phyloP scores from a whole-genome alignment of 306 rosid species.

The Ziziphus jujuba region DNA sequence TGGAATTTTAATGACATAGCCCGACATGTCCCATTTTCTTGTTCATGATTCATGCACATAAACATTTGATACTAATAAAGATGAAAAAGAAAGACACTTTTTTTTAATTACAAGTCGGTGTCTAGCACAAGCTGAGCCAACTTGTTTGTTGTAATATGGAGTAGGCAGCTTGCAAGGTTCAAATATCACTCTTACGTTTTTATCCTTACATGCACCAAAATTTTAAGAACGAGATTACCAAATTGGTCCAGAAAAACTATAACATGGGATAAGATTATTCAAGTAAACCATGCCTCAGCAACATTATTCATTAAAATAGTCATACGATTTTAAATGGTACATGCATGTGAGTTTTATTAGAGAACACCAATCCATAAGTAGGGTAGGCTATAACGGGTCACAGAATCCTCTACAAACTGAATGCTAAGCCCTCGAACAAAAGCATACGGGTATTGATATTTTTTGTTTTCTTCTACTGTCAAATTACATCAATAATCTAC shows the following conservation, averaged over 20 bases:
- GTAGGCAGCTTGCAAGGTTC: conserved; percentile 9
- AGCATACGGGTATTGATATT: conserved; percentile 2
- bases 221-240: neutral
- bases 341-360: conserved; percentile 23
- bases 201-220: conserved; percentile 3
- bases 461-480: neutral
- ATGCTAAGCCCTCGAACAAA: neutral
- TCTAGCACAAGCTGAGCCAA: neutral
- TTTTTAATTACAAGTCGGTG: neutral
- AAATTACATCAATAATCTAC: conserved; percentile 13
- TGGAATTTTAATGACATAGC: conserved; percentile 14
- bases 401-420: conserved; percentile 24
- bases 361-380: conserved; percentile 20
- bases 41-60: conserved; percentile 11
- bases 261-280: neutral
- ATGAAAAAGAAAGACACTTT: neutral
- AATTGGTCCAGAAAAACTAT: neutral
- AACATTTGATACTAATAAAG: neutral
- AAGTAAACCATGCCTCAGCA: neutral
- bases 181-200: neutral
- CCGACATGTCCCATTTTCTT: conserved; percentile 36
- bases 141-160: conserved; percentile 13
- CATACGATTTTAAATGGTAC: neutral
- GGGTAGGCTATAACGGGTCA: conserved; percentile 21
- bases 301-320: too few relatives aligned